Evolutionary conservation across 106 monocot species (phyloP), one percentile per base, ranked within the genome.

Genomic region (Platanthera zijinensis): DNA sequence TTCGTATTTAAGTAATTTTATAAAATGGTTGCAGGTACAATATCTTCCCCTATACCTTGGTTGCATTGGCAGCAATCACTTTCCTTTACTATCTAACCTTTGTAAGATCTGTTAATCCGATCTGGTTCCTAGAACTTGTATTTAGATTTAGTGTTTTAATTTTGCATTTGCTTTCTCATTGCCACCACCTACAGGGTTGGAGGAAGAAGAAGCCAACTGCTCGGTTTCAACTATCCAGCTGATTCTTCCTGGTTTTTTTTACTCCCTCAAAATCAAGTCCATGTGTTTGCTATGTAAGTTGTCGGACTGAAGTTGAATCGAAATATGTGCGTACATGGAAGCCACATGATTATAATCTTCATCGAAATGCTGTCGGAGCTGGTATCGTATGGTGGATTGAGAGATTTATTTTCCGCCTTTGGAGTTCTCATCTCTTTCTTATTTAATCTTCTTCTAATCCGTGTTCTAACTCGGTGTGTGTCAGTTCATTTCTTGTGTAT

Each of bases 41-140:
- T 53, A 88, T 99, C 32, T 99, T 99, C 72, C 99, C 87, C 63
- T 94, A 91, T 79, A 88, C 76, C 51, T 99, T 99, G 78, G 83
- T 99, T 9, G 84, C 30, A 49, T 82, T 99, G 13, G 92, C 99
- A 9, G 53, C 74, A 50, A 71, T 99, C 53, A 94, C 99, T 28
- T 83, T 99, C 54, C 52, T 94, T 5, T 88, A 82, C 82, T 99
- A 99, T 83, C 74, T 86, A 2, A 69, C 76, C 77, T 90, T 94
- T 81, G 97, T 99, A 88, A 94, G 97, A 28, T 75, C 73, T 3
- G 67, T 12, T 67, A 25, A 18, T 22, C 9, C 15, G 15, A 57
- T 25, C 64, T 70, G 10, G 7, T 75, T 48, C 71, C 48, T 73
- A 17, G 30, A 21, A 45, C 25, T 61, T 49, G 1, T 49, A 17